Evolutionary conservation across 2,329 filamentous ascomycete genomes (phyloP), one percentile per base, ranked within the genome.

Genomic region (Pestalotiopsis sp.): DNA sequence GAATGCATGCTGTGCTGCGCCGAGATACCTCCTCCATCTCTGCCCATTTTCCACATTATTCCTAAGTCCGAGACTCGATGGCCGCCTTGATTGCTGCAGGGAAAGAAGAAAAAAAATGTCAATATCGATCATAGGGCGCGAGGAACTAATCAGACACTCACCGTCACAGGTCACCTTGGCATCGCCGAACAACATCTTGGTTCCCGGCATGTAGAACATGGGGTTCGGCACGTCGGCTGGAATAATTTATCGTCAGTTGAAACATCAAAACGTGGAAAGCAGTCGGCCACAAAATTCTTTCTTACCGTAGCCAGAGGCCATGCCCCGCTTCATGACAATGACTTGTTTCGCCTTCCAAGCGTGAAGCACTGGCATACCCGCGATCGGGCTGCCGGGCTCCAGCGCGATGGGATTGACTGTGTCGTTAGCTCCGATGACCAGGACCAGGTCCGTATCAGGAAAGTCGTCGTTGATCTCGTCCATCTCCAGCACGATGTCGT

Each of bases 401-500:
- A 97, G 82, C 0, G 94, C 94, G 74, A 95, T 95, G 0, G 94
- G 94, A 76, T 97, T 97, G 49, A 97, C 94, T 0, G 94, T 97
- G 75, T 97, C 94, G 74, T 97, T 97, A 9, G 94, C 94, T 3
- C 94, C 94, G 76, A 97, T 97, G 0, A 97, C 94, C 3, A 97
- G 87, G 0, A 93, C 94, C 11, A 97, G 85, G 75, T 97, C 94
- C 0, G 94, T 97, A 36, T 96, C 92, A 6, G 86, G 81, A 78
- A 97, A 97, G 76, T 97, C 94, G 71, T 97, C 94, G 79, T 97
- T 97, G 82, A 97, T 97, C 83, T 97, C 94, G 74, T 97, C 94
- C 94, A 97, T 97, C 81, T 97, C 94, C 61, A 97, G 86, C 36
- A 97, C 94, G 68, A 97, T 95, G 74, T 97, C 94, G 76, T 97